Evolutionary conservation across 768 basidiomycete species (phyloP), one percentile per base, ranked within the genome.

Genomic region (Tricholoma saponaceum): DNA sequence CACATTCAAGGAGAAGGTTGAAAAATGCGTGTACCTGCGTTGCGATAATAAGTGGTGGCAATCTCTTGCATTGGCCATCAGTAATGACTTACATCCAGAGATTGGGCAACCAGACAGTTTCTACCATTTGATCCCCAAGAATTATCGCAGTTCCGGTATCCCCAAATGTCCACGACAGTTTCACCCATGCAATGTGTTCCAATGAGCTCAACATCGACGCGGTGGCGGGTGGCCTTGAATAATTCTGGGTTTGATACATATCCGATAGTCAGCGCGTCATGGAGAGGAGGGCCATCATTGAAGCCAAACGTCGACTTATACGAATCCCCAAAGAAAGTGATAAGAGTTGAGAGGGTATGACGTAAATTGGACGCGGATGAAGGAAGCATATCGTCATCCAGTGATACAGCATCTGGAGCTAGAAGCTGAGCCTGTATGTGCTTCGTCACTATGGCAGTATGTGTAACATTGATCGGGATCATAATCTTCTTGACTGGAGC

Each of bases 401-500:
- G 30, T 41, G 51, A 28, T 13, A 56, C 54, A 30, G 58, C 47
- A 20, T 57, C 62, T 1, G 75, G 77, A 18, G 71, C 65, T 28
- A 91, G 78, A 2, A 95, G 74, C 20, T 73, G 71, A 0, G 71
- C 58, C 61, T 86, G 87, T 30, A 86, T 72, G 9, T 70, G 64
- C 20, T 72, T 67, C 2, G 83, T 87, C 44, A 90, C 86, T 60
- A 95, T 89, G 3, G 89, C 90, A 0, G 83, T 87, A 68, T 95
- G 94, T 2, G 93, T 91, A 16, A 94, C 88, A 65, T 96, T 95
- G 62, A 96, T 81, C 0, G 91, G 90, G 25, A 93, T 83, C 92
- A 92, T 92, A 14, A 72, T 76, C 55, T 75, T 79, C 73, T 83
- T 86, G 6, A 90, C 75, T 2, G 89, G 85, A 5, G 77, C 79